Percentiles rank a stretch among this genome's conserved stretches.
Conservation (phyloP, 371 early-diverging fungal genomes). For the Rhizomucor miehei region DNA sequence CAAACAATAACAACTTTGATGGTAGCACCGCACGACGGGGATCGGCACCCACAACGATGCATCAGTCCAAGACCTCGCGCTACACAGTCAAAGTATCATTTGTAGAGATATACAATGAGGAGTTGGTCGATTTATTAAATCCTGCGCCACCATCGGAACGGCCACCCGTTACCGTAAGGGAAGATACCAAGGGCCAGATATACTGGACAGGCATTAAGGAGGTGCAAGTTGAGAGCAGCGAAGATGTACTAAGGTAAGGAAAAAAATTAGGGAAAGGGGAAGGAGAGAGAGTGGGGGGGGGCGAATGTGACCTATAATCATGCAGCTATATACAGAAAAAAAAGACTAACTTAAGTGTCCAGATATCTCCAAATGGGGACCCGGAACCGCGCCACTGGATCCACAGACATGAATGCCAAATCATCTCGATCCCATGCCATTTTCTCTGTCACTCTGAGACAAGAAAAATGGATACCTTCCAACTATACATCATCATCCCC, state of each 20-base stretch:
- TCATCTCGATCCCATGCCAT: slow-evolving; percentile 98
- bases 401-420: slow-evolving; percentile 96
- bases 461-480: slow-evolving; percentile 57
- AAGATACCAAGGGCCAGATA: slow-evolving; percentile 91
- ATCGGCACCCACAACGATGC: slow-evolving; percentile 9
- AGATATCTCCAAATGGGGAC: slow-evolving; percentile 76
- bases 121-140: slow-evolving; percentile 83
- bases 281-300: background rate
- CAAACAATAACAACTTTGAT: slow-evolving; percentile 4
- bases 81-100: slow-evolving; percentile 64
- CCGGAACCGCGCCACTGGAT: slow-evolving; percentile 86
- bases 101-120: slow-evolving; percentile 98
- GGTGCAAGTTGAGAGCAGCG: slow-evolving; percentile 67
- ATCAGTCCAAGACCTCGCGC: slow-evolving; percentile 21
- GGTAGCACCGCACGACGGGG: slow-evolving; percentile 14
- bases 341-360: slow-evolving; percentile 3
- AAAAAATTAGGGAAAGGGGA: slow-evolving; percentile 4
- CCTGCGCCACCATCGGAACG: slow-evolving; percentile 51
- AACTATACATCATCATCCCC: slow-evolving; percentile 3
- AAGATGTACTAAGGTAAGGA: slow-evolving; percentile 73
- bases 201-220: slow-evolving; percentile 91
- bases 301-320: no score
- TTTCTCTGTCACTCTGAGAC: slow-evolving; percentile 85
- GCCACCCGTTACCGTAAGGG: slow-evolving; percentile 79
- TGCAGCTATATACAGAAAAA: no score